Conservation (phyloP, 2,329 filamentous ascomycete species). For the Pyrenophora tritici-repentis region DNA sequence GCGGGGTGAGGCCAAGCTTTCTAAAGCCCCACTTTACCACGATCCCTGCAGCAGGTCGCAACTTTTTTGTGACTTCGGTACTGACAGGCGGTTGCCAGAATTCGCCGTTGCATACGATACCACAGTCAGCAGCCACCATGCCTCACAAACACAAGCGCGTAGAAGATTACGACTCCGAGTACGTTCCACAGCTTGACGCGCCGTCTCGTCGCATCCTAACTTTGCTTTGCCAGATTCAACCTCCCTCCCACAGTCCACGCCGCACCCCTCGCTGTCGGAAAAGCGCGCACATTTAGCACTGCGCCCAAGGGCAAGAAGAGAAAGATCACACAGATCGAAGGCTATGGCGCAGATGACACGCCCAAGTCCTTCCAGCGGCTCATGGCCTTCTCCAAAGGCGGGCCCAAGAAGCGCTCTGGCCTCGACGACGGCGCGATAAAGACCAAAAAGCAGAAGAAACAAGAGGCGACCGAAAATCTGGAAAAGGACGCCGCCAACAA, state of each 20-base stretch:
- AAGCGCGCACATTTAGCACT: slow-evolving; percentile 45
- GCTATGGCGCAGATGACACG: slow-evolving; percentile 73
- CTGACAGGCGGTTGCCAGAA: background rate
- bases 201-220: slow-evolving; percentile 14
- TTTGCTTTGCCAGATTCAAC: slow-evolving; percentile 58
- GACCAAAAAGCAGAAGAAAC: slow-evolving; percentile 56
- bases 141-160: slow-evolving; percentile 85
- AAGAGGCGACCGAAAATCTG: slow-evolving; percentile 4
- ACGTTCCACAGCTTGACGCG: slow-evolving; percentile 14
- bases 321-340: slow-evolving; percentile 51
- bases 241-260: slow-evolving; percentile 66
- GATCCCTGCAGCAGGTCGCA: slow-evolving; percentile 10
- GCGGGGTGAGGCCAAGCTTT: slow-evolving; percentile 9
- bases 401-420: slow-evolving; percentile 58
- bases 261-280: slow-evolving; percentile 62
- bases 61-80: slow-evolving; percentile 15
- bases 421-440: slow-evolving; percentile 70
- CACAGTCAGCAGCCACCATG: slow-evolving; percentile 56
- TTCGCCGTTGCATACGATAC: background rate
- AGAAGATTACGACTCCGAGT: slow-evolving; percentile 49
- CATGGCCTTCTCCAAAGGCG: slow-evolving; percentile 73
- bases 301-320: slow-evolving; percentile 42
- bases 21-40: slow-evolving; percentile 2
- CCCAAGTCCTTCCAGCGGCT: slow-evolving; percentile 85
- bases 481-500: slow-evolving; percentile 17